A percentile compares a stretch with the other conserved stretches of the same genome.
These are phyloP conservation scores for Didymella arachidicola DNA, from an alignment of 2,329 filamentous ascomycete species.

Conservation along the genomic window DNA sequence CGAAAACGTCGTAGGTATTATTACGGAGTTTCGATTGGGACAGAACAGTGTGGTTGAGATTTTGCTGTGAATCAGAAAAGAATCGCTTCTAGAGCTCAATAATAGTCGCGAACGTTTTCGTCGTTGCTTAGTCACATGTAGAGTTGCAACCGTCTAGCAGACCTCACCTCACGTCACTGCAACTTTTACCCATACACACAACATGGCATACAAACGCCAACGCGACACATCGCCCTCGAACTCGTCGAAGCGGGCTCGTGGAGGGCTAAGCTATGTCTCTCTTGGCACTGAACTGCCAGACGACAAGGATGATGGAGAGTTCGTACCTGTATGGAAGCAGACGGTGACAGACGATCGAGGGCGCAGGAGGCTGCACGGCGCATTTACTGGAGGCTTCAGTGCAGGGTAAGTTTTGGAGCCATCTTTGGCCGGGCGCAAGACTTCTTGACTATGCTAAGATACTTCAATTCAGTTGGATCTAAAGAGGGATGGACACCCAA, in stretches of 20 bases:
- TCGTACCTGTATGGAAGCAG: constrained; percentile 97
- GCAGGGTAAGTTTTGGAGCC: constrained; percentile 73
- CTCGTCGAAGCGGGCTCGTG: constrained; percentile 77
- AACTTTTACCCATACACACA: constrained; percentile 1
- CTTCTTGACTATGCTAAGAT: constrained; percentile 64
- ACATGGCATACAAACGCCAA: constrained; percentile 48
- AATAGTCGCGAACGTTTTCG: background rate
- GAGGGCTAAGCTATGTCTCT: constrained; percentile 51
- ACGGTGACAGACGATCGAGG: constrained; percentile 94
- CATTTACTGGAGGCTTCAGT: constrained; percentile 95
- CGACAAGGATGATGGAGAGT: constrained; percentile 88
- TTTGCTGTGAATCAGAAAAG: background rate
- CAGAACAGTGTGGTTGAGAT: background rate
- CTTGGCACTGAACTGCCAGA: constrained; percentile 81
- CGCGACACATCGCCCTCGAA: constrained; percentile 39
- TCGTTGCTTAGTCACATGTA: constrained; percentile 13
- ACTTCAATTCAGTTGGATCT: constrained; percentile 97
- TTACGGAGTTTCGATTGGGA: background rate
- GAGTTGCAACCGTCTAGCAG: background rate
- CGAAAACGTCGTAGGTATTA: background rate
- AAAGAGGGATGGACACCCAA: constrained; percentile 98
- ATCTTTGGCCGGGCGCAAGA: constrained; percentile 29
- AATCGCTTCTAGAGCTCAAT: background rate
- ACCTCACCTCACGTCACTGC: constrained; percentile 4
- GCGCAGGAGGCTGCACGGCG: constrained; percentile 88